Conservation (phyloP, 2,329 filamentous ascomycete genomes). For the Clonostachys rhizophaga region DNA sequence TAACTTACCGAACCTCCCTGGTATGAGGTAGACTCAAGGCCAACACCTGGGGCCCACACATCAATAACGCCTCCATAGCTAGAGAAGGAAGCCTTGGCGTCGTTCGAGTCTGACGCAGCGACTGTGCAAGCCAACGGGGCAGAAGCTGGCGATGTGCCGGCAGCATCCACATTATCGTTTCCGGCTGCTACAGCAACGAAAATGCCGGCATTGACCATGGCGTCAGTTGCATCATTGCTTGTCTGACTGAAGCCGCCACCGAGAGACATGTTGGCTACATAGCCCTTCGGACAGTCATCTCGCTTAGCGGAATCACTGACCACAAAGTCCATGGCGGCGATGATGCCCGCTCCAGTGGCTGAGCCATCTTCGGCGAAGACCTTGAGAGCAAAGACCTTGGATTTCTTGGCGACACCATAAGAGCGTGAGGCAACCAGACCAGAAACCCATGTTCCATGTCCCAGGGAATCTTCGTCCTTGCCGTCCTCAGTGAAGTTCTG, state of each 20-base stretch:
- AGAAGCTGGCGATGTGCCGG: constrained; percentile 33
- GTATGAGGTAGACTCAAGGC: constrained; percentile 26
- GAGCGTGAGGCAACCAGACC: constrained; percentile 12
- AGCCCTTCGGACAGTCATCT: constrained; percentile 8
- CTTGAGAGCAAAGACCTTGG: constrained; percentile 31
- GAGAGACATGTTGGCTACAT: constrained; percentile 36
- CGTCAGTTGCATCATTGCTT: constrained; percentile 29
- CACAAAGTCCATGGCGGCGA: constrained; percentile 29
- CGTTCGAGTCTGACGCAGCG: constrained; percentile 27
- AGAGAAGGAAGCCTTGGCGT: constrained; percentile 32
- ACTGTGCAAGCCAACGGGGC: constrained; percentile 37
- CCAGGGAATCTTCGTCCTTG: constrained; percentile 10
- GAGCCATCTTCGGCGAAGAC: constrained; percentile 20
- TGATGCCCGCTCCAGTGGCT: constrained; percentile 12
- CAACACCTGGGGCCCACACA: constrained; percentile 31
- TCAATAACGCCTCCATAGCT: constrained; percentile 34
- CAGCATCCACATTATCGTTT: constrained; percentile 30
- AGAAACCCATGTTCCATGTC: constrained; percentile 26
- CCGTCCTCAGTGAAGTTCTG: constrained; percentile 4
- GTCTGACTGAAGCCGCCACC: constrained; percentile 21
- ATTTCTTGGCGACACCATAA: constrained; percentile 27
- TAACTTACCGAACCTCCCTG: constrained; percentile 1
- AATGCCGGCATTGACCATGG: constrained; percentile 25
- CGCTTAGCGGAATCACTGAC: constrained; percentile 16
- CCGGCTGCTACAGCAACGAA: constrained; percentile 35